These are phyloP conservation scores for Calonectria montana DNA, from an alignment of 2,329 filamentous ascomycete genomes.

Conservation along the genomic window DNA sequence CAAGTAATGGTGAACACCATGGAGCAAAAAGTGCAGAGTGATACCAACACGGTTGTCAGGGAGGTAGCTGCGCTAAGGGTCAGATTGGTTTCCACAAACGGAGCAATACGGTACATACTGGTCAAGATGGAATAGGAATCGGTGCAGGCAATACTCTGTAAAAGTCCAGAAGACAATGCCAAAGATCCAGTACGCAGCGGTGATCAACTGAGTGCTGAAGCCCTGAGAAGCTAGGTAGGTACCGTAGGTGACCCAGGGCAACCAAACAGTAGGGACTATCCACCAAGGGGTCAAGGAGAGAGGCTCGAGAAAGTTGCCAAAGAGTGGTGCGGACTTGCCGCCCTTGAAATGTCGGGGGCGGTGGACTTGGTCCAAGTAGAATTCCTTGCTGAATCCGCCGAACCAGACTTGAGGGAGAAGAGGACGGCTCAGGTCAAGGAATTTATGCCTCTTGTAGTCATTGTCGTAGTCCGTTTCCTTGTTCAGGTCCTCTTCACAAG, in stretches of 20 bases:
- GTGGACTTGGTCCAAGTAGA: conserved; percentile 96
- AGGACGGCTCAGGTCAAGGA: conserved; percentile 87
- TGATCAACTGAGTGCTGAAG: conserved; percentile 59
- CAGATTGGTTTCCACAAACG: conserved; percentile 35
- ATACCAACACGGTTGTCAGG: conserved; percentile 92
- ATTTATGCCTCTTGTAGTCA: conserved; percentile 93
- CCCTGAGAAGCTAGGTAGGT: conserved; percentile 73
- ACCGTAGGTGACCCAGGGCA: conserved; percentile 83
- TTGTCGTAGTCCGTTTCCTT: conserved; percentile 81
- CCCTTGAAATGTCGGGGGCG: conserved; percentile 96
- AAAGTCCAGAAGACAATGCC: conserved; percentile 89
- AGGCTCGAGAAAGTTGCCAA: conserved; percentile 99
- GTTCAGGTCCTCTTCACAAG: conserved; percentile 85
- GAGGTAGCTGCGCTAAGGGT: conserved; percentile 71
- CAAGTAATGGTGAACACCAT: conserved; percentile 97
- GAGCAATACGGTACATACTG: conserved; percentile 67
- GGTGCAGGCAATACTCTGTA: conserved; percentile 88
- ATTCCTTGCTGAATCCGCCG: conserved; percentile 91
- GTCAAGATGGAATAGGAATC: conserved; percentile 95
- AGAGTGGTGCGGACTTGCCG: conserved; percentile 90
- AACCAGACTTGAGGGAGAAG: conserved; percentile 89
- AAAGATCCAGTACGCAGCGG: conserved; percentile 72
- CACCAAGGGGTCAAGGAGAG: conserved; percentile 96
- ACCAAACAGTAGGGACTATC: conserved; percentile 85
- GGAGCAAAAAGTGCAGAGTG: conserved; percentile 90